Evolutionary conservation across 2,329 filamentous ascomycete genomes (phyloP).

Genomic region (Trichoderma lentiforme): DNA sequence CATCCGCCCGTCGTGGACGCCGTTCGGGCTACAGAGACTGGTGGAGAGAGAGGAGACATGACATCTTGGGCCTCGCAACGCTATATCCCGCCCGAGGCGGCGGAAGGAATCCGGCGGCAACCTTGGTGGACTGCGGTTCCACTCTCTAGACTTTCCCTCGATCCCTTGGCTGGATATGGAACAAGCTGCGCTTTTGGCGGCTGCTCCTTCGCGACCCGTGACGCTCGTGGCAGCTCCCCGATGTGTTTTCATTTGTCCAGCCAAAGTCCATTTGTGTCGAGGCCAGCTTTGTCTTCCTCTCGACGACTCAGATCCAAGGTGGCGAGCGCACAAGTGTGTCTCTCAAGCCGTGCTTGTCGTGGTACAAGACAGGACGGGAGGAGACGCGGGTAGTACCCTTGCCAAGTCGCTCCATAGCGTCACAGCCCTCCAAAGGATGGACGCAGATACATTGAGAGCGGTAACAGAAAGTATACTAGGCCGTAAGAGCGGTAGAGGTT

Average conservation of each 20-base stretch:
- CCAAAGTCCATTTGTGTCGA: background rate
- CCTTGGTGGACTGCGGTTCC: background rate
- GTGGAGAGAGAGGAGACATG: background rate
- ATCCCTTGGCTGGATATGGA: background rate
- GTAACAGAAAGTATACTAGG: background rate
- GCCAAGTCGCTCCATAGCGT: background rate
- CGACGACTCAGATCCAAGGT: background rate
- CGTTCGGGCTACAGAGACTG: background rate
- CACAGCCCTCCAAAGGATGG: background rate
- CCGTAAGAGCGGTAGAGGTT: background rate
- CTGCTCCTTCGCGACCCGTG: background rate
- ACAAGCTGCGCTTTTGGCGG: background rate
- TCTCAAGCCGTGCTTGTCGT: background rate
- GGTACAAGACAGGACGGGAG: background rate
- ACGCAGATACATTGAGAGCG: background rate
- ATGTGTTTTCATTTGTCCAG: background rate
- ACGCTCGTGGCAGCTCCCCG: background rate
- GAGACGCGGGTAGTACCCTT: background rate
- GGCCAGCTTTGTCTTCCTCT: background rate
- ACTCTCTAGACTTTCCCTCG: background rate
- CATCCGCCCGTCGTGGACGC: background rate
- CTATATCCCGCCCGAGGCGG: background rate
- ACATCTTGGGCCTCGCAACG: background rate
- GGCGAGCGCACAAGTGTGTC: background rate
- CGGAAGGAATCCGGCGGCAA: constrained; percentile 1